A percentile compares a stretch with the other conserved stretches of the same genome.
Conservation (phyloP, 2,329 filamentous ascomycete species). For the Ophiostoma pallidulum region DNA sequence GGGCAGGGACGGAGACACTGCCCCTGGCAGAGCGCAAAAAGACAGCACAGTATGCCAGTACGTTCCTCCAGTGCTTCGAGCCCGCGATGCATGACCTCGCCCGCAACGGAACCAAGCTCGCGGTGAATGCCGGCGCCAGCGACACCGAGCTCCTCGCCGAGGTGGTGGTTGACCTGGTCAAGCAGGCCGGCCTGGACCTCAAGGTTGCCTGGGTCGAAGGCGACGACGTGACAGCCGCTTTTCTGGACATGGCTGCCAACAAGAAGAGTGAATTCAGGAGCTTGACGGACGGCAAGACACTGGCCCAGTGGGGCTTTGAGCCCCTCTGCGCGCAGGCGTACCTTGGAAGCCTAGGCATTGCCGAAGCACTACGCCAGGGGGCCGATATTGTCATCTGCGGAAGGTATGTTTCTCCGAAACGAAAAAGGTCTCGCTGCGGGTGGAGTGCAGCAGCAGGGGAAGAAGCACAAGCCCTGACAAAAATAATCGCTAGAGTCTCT, state of each 20-base stretch:
- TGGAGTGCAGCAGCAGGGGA: too few relatives aligned
- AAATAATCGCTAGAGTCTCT: constrained; percentile 7
- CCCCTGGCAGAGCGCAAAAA: constrained; percentile 15
- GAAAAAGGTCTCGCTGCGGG: too few relatives aligned
- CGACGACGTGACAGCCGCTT: constrained; percentile 22
- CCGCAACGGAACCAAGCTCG: constrained; percentile 22
- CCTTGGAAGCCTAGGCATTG: constrained; percentile 20
- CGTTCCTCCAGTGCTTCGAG: constrained; percentile 24
- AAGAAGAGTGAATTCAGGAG: constrained; percentile 8
- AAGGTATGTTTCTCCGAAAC: too few relatives aligned
- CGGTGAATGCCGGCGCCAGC: constrained; percentile 25
- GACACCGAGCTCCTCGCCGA: constrained; percentile 19
- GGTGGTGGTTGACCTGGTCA: constrained; percentile 15
- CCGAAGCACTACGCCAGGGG: constrained; percentile 12
- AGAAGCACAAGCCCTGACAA: not conserved
- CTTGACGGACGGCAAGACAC: constrained; percentile 12
- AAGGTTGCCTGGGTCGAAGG: constrained; percentile 26
- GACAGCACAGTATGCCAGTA: constrained; percentile 21
- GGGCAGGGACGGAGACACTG: constrained; percentile 17
- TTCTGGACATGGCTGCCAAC: constrained; percentile 11
- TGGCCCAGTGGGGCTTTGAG: constrained; percentile 15
- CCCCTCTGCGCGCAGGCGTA: constrained; percentile 14
- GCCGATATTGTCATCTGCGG: constrained; percentile 20
- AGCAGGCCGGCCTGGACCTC: constrained; percentile 18
- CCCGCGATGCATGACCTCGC: constrained; percentile 23